Evolutionary conservation across 2,329 filamentous ascomycete species (phyloP), one percentile per base, ranked within the genome.

Genomic region (Aspergillus japonicus): DNA sequence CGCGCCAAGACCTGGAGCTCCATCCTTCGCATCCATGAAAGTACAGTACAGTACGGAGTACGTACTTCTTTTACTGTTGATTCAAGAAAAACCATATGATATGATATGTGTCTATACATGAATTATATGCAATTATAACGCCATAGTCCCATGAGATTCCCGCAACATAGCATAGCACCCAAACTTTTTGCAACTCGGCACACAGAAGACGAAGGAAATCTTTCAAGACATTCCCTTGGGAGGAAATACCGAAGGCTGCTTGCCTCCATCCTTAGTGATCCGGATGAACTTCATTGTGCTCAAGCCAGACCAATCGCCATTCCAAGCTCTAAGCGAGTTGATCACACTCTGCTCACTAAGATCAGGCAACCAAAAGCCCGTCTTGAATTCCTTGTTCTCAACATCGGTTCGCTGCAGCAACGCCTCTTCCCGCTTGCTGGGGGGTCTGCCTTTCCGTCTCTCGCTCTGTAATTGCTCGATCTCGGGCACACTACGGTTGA

Each of bases 341-440:
- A 90, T 77, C 66, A 88, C 92, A 51, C 87, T 83, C 47, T 83
- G 80, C 47, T 87, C 83, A 57, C 86, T 84, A 56, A 97, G 79
- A 71, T 97, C 90, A 0, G 94, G 93, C 47, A 96, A 75, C 76
- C 74, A 89, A 71, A 96, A 96, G 0, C 95, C 95, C 56, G 87
- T 87, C 64, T 88, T 84, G 66, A 90, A 91, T 79, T 99, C 95
- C 67, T 89, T 89, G 70, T 89, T 82, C 64, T 97, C 89, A 1
- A 79, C 79, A 14, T 85, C 82, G 57, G 90, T 87, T 64, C 87
- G 89, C 69, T 91, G 83, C 73, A 87, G 88, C 44, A 98, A 80
- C 21, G 91, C 79, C 66, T 93, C 90, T 74, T 97, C 92, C 61
- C 86, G 88, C 23, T 87, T 86, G 70, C 83, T 90, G 19, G 92